These are phyloP conservation scores for Trapa bicornis DNA, from an alignment of 345 rosid species.

Conservation along the genomic window DNA sequence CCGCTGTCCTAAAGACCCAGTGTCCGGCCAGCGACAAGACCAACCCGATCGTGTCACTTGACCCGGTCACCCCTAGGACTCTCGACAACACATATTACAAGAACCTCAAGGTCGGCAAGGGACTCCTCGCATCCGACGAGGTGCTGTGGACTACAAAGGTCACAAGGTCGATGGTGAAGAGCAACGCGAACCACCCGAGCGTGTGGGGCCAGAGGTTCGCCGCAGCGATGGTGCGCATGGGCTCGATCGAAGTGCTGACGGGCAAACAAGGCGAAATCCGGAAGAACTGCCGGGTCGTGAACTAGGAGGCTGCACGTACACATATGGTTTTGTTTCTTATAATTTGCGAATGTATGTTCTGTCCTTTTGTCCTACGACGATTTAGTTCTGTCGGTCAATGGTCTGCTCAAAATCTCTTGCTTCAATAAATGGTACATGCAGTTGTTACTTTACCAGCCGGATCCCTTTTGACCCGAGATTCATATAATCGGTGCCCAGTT, in stretches of 20 bases:
- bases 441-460: too few species aligned
- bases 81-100: constrained; percentile 15
- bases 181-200: constrained; percentile 1
- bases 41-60: constrained; percentile 10
- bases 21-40: constrained; percentile 5
- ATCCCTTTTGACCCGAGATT: too few species aligned
- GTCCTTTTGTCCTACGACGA: too few species aligned
- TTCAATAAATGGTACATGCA: too few species aligned
- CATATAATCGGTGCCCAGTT: too few species aligned
- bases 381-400: too few species aligned
- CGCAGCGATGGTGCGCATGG: constrained; percentile 13
- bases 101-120: constrained; percentile 8
- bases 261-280: constrained; percentile 14
- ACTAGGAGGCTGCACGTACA: not conserved
- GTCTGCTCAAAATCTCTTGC: too few species aligned
- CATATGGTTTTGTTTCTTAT: too few species aligned
- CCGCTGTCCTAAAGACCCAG: constrained; percentile 4
- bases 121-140: constrained; percentile 14
- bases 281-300: constrained; percentile 12
- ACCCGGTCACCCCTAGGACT: constrained; percentile 5
- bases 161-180: constrained; percentile 7
- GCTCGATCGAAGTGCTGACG: constrained; percentile 11
- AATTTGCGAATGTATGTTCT: too few species aligned
- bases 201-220: constrained; percentile 12
- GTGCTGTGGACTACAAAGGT: constrained; percentile 4